Evolutionary conservation across 495 filamentous ascomycete species (phyloP).

Genomic region (Aspergillus sclerotiicarbonarius): DNA sequence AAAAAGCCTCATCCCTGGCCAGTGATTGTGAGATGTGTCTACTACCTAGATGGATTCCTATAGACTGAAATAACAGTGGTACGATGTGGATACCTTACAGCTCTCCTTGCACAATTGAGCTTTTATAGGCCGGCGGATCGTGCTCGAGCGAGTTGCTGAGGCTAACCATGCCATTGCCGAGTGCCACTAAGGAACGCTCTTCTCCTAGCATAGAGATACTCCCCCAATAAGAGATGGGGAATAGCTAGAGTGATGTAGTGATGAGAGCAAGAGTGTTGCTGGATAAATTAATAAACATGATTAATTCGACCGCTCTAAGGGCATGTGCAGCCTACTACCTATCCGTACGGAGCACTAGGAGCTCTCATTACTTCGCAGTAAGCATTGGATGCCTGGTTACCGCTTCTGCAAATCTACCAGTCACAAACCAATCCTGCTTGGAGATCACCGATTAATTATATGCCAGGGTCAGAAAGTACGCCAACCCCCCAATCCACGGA

Average conservation of each 20-base stretch:
- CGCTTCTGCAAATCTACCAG: constrained; percentile 3
- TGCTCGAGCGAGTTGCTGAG: constrained; percentile 5
- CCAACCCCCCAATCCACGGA: neutral
- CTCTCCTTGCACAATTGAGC: constrained; percentile 17
- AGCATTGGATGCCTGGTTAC: constrained; percentile 1
- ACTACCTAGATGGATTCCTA: neutral
- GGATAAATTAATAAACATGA: constrained; percentile 2
- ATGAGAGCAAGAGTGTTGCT: neutral
- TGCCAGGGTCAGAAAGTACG: neutral
- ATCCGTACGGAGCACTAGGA: neutral
- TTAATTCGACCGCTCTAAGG: neutral
- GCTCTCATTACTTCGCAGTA: neutral
- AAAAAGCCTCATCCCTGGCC: neutral
- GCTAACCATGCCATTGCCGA: constrained; percentile 1
- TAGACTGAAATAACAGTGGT: neutral
- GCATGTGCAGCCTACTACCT: neutral
- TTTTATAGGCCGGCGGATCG: constrained; percentile 1
- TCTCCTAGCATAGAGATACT: neutral
- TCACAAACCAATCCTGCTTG: constrained; percentile 3
- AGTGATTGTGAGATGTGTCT: constrained; percentile 1
- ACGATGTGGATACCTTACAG: constrained; percentile 12
- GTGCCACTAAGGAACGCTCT: constrained; percentile 2
- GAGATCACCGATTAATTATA: neutral
- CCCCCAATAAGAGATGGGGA: neutral
- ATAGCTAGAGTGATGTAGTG: constrained; percentile 1